Conservation (phyloP, 2,329 filamentous ascomycete species). For the Fusarium buxicola region DNA sequence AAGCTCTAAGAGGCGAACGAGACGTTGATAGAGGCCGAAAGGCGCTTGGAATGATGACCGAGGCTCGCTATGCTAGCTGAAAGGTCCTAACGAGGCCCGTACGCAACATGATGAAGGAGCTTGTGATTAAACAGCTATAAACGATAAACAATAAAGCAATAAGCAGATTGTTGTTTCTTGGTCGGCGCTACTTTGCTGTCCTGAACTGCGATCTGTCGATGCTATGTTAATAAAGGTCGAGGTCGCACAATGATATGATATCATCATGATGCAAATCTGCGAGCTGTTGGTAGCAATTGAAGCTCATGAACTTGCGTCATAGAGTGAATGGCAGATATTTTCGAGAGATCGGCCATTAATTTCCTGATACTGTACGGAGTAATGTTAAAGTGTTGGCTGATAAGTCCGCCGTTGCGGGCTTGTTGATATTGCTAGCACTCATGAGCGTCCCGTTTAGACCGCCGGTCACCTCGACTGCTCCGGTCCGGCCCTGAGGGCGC, state of each 20-base stretch:
- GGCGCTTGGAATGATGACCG: background rate
- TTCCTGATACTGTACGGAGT: too few species aligned
- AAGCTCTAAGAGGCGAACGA: background rate
- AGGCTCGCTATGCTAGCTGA: background rate
- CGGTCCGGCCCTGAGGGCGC: too few species aligned
- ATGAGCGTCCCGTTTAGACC: too few species aligned
- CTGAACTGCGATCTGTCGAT: background rate
- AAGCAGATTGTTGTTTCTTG: background rate
- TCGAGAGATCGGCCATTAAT: background rate
- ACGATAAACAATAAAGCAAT: background rate
- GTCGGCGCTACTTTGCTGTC: too few species aligned
- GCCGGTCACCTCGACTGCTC: too few species aligned
- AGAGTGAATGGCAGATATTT: background rate
- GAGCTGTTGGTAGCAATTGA: background rate
- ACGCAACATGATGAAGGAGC: background rate
- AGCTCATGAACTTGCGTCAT: background rate
- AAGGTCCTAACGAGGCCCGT: background rate
- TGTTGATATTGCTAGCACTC: too few species aligned
- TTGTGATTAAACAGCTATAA: background rate
- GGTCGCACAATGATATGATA: conserved; percentile 10
- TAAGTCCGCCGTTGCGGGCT: background rate
- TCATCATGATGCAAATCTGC: conserved; percentile 20
- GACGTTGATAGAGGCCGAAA: background rate
- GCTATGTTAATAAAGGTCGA: conserved; percentile 2
- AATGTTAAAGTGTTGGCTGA: background rate